phyloP scores from a whole-genome alignment of 305 asterid genomes.

The Withania somnifera region DNA sequence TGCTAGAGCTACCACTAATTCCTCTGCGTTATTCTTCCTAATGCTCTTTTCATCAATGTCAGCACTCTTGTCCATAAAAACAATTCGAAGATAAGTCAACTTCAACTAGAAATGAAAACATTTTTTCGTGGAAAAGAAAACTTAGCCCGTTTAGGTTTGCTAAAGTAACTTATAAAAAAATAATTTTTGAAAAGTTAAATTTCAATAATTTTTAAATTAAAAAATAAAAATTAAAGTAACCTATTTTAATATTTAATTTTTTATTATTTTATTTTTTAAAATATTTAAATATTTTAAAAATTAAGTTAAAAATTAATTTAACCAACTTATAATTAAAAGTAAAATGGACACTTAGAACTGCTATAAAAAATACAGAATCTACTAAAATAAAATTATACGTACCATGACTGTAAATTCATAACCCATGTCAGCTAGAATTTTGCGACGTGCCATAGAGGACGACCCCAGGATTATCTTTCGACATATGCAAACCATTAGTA shows the following conservation, averaged over 20 bases:
- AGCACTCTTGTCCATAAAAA: constrained; percentile 39
- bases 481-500: not conserved
- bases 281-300: too few relatives aligned
- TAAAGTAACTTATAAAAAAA: too few relatives aligned
- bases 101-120: not conserved
- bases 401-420: constrained; percentile 59
- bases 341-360: too few relatives aligned
- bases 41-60: constrained; percentile 78
- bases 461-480: constrained; percentile 66
- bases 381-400: not conserved
- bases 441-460: constrained; percentile 65
- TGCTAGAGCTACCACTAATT: constrained; percentile 69
- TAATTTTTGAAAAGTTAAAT: too few relatives aligned
- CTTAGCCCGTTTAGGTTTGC: too few relatives aligned
- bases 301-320: too few relatives aligned
- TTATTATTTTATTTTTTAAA: too few relatives aligned
- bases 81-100: not conserved
- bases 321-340: too few relatives aligned
- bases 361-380: not conserved
- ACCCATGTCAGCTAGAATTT: constrained; percentile 73
- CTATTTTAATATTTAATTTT: too few relatives aligned
- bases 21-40: constrained; percentile 68
- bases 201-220: too few relatives aligned
- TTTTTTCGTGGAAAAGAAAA: not conserved
- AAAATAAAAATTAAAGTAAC: too few relatives aligned